Base-by-base conservation (phyloP, 2,329 filamentous ascomycete genomes). In the Malbranchea zuffiana region DNA sequence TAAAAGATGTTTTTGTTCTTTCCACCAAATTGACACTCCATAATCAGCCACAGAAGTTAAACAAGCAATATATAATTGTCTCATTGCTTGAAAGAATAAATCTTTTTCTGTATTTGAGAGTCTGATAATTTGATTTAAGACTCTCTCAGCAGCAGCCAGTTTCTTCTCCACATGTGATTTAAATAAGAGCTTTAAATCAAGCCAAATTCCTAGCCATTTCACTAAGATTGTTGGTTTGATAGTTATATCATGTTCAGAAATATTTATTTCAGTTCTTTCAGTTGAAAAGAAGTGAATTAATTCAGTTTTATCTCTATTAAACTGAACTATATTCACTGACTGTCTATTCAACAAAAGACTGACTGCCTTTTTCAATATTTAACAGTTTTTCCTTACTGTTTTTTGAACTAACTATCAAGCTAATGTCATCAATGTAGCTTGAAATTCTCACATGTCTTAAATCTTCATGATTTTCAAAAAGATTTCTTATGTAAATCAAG, bases 131-230 rank as follows among this genome's bases (percentile, higher is more conserved):
- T 26, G 25, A 28, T 34, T 21, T 17, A 40, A 40, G 11, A 40
- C 19, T 35, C 18, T 40, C 11, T 23, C 26, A 35, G 32, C 32
- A 15, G 33, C 16, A 20, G 25, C 25, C 6, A 35, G 19, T 25
- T 30, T 35, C 15, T 36, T 28, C 23, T 40, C 17, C 18, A 40
- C 37, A 40, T 40, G 37, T 20, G 16, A 16, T 25, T 40, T 35
- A 19, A 40, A 40, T 3, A 18, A 8, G 5, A 40, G 37, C 11
- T 35, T 35, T 8, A 12, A 16, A 25, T 40, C 32, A 12, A 40
- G 21, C 15, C 32, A 40, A 17, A 40, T 36, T 6, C 17, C 32
- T 5, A 40, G 25, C 18, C 31, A 40, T 35, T 26, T 29, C n/a
- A 40, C 32, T 16, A 30, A n/a, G 4, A 21, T 16, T 31, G 35